A percentile compares a stretch with the other conserved stretches of the same genome.
Conservation (phyloP, 225 moss, liverwort and hornwort genomes). For the Sphagnum contortum region DNA sequence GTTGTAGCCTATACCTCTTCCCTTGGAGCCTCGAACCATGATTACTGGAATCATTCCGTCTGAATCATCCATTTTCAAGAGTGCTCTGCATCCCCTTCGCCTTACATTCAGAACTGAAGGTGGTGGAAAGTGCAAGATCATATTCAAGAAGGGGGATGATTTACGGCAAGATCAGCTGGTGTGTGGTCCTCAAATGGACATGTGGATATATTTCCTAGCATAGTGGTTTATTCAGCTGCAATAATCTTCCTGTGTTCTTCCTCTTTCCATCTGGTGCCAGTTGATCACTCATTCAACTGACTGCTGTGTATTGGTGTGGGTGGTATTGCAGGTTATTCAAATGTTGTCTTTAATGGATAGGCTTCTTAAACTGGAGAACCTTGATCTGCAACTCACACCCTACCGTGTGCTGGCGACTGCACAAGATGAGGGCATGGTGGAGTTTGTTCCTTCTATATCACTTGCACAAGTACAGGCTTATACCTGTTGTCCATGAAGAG, state of each 20-base stretch:
- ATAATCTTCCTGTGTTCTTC: no score
- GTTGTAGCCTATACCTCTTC: constrained; percentile 67
- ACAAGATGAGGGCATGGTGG: constrained; percentile 92
- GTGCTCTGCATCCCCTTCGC: constrained; percentile 66
- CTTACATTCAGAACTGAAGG: constrained; percentile 63
- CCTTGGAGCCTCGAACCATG: constrained; percentile 78
- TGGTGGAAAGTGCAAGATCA: constrained; percentile 76
- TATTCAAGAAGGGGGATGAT: constrained; percentile 92
- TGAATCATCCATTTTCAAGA: constrained; percentile 87
- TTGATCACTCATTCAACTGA: no score
- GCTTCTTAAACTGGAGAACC: constrained; percentile 82
- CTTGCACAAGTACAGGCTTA: constrained; percentile 65
- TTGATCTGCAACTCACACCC: constrained; percentile 84
- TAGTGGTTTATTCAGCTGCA: no score
- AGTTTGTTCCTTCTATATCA: constrained; percentile 76
- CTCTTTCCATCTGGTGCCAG: no score
- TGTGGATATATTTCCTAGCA: no score
- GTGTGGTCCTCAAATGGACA: constrained; percentile 1
- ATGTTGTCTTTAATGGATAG: constrained; percentile 97
- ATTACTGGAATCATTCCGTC: constrained; percentile 81
- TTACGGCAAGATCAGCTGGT: constrained; percentile 92
- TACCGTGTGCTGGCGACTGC: constrained; percentile 90
- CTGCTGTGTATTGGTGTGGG: background rate
- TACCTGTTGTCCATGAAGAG: background rate
- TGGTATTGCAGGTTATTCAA: constrained; percentile 68